Percentiles rank a stretch among this genome's conserved stretches.
Conservation (phyloP, 2,329 filamentous ascomycete genomes). For the Immersiporthe knoxdaviesiana region DNA sequence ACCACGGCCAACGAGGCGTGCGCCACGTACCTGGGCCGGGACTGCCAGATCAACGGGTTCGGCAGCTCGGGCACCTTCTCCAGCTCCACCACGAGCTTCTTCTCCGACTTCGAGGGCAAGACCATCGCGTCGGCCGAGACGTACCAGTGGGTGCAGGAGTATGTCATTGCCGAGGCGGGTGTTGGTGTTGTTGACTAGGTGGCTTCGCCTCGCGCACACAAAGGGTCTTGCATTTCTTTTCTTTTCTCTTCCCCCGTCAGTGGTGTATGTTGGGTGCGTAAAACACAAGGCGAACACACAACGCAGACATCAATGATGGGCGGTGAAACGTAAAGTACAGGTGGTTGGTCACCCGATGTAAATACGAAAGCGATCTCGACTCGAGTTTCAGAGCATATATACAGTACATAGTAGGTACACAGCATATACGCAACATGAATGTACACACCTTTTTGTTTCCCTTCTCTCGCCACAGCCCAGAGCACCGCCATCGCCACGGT, state of each 20-base stretch:
- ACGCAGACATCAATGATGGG: background rate
- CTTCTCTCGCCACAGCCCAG: background rate
- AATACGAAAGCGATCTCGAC: background rate
- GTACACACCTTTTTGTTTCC: background rate
- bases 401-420: no score
- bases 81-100: conserved; percentile 27
- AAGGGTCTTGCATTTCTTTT: background rate
- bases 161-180: conserved; percentile 25
- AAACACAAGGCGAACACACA: background rate
- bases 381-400: background rate
- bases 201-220: background rate
- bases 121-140: conserved; percentile 27
- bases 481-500: background rate
- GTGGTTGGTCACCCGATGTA: background rate
- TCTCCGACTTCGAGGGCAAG: conserved; percentile 29
- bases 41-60: conserved; percentile 52
- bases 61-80: conserved; percentile 27
- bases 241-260: background rate
- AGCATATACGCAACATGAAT: background rate
- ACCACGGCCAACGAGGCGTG: conserved; percentile 45
- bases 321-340: background rate
- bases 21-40: conserved; percentile 49
- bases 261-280: background rate
- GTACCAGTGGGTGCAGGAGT: conserved; percentile 21
- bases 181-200: conserved; percentile 22